Evolutionary conservation across 2,329 filamentous ascomycete genomes (phyloP), one percentile per base, ranked within the genome.

Genomic region (Arthrobotrys sinensis): DNA sequence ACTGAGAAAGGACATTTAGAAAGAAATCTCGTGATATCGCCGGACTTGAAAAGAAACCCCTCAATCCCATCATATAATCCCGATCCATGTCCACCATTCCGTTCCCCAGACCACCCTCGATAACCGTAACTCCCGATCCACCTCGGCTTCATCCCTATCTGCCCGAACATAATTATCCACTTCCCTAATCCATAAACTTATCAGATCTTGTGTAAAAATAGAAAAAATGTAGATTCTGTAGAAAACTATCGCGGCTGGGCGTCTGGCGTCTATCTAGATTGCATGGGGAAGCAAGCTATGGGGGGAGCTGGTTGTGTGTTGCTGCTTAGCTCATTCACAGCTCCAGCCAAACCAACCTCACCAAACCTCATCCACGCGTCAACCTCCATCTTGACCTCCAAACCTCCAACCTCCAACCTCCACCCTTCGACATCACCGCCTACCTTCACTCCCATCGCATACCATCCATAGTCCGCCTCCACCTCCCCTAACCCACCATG

Each of bases 141-240:
- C 72, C 53, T 76, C 72, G 72, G 72, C 72, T 14, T 76, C 65
- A 62, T 66, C 50, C 72, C 65, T 48, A 57, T 70, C 53, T 21
- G 16, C 34, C 48, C 28, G 28, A 48, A 53, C 24, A 16, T 14
- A 24, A 2, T 4, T 19, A 53, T 36, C 6, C 28, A 38, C 36
- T 38, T 38, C 36, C 36, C 36, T 38, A 38, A 38, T n/a, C 12
- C 28, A 46, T 65, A 11, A n/a, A 34, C 21, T 57, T 57, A 57
- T 57, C 52, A 57, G 52, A 57, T 57, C 52, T 28, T 28, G 24
- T 28, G n/a, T n/a, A n/a, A 50, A 28, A 28, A 14, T 40, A 40
- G 36, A 40, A 40, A 40, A 8, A 24, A 24, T 19, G 6, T 16
- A 34, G n/a, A 45, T 6, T 5, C 4, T 16, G 40, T 43, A 43